Base-by-base conservation (phyloP, 208 protist species). In the Wallacemonas sp. region DNA sequence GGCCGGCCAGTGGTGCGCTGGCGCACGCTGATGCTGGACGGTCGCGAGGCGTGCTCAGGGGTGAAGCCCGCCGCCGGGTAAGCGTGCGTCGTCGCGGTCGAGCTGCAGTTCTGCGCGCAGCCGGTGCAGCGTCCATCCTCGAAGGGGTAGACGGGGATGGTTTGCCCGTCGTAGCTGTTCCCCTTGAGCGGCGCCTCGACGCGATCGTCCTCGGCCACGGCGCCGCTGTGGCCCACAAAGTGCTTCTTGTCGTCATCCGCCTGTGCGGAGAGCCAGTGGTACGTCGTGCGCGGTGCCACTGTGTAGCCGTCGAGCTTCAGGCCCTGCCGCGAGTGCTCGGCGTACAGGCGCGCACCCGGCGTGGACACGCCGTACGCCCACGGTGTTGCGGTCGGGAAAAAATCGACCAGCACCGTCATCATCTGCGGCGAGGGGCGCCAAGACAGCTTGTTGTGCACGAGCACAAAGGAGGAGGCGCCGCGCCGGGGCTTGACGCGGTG, bases 301-400 rank as follows among this genome's bases (percentile, higher is more conserved):
- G 76, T 55, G 54, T 82, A 79, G 61, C 70, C 72, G 5, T 76
- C 52, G 5, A 33, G 49, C 18, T 50, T 52, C 2, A 65, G 23
- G 20, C 75, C 64, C 16, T 61, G 62, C 41, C 57, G 67, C 26
- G 72, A 74, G 2, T 77, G 72, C 65, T 87, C 81, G 5, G 77
- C 74, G 57, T 70, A 84, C 5, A 87, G 71, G 45, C 81, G 75
- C 11, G 82, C 57, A 65, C 67, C 69, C 7, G 79, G 82, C 45
- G 76, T 78, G 1, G 65, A 77, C 18, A 69, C 74, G 1, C 61
- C 81, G 38, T 77, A 79, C 26, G 65, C 77, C 23, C 78, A 74
- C 36, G 74, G 70, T 11, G 77, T 70, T 10, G 63, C 3, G 26
- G 49, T 33, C 14, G 71, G 57, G 55, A 89, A 81, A 61, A 76